phyloP scores from a whole-genome alignment of 2,329 filamentous ascomycete species.

The Phoma sp. region DNA sequence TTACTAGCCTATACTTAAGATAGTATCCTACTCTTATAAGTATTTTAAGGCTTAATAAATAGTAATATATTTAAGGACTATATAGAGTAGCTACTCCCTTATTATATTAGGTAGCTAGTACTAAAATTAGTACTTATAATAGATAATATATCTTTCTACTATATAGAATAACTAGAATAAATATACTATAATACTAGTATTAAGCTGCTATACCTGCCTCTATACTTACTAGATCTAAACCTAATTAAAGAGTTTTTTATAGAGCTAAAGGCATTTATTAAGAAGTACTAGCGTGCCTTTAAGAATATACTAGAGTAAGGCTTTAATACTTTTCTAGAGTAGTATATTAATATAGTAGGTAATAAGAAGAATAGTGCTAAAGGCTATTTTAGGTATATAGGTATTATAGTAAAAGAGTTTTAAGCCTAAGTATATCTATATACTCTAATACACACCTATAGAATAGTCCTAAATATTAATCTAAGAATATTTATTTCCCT shows the following conservation, averaged over 20 bases:
- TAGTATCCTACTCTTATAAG: constrained; percentile 6
- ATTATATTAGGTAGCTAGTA: constrained; percentile 14
- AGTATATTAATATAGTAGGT: too few relatives aligned
- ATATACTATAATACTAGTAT: constrained; percentile 43
- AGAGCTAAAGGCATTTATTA: constrained; percentile 47
- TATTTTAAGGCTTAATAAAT: constrained; percentile 18
- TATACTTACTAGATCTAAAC: constrained; percentile 50
- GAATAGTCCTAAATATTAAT: too few relatives aligned
- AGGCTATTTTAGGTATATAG: too few relatives aligned
- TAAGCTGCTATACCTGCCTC: constrained; percentile 44
- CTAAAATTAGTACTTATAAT: constrained; percentile 20
- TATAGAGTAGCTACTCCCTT: constrained; percentile 17
- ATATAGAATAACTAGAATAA: constrained; percentile 32
- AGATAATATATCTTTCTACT: constrained; percentile 22
- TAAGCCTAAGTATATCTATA: too few relatives aligned
- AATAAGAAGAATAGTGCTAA: too few relatives aligned
- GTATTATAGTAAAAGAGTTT: too few relatives aligned
- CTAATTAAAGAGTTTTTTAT: constrained; percentile 50
- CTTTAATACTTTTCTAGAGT: too few relatives aligned
- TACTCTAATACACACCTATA: too few relatives aligned
- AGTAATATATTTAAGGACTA: constrained; percentile 20
- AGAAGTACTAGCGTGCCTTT: constrained; percentile 25
- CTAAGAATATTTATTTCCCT: too few relatives aligned
- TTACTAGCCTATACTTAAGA: constrained; percentile 14
- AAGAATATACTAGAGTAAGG: too few relatives aligned